Evolutionary conservation across 805 yeast species (phyloP).

Genomic region (Hanseniaspora vineae): DNA sequence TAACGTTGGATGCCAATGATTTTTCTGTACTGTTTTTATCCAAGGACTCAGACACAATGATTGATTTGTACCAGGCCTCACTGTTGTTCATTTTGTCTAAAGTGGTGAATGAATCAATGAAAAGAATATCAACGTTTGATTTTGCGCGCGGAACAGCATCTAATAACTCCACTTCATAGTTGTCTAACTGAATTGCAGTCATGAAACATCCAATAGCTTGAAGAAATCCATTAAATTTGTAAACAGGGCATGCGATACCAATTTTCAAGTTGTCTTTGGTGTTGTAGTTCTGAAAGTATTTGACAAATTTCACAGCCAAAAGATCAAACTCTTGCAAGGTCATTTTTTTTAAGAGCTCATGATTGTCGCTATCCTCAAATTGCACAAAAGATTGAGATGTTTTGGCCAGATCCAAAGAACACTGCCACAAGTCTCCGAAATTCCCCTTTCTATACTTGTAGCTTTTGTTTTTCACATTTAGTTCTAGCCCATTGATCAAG

Average conservation of each 20-base stretch:
- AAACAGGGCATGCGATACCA: conserved; percentile 20
- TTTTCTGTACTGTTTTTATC: conserved; percentile 2
- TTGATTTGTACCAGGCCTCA: conserved; percentile 19
- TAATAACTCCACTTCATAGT: conserved; percentile 29
- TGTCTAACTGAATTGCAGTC: conserved; percentile 20
- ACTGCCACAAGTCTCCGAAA: conserved; percentile 58
- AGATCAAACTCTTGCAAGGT: background rate
- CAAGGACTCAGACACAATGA: conserved; percentile 21
- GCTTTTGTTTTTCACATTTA: conserved; percentile 3
- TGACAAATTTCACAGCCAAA: background rate
- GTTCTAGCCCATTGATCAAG: conserved; percentile 4
- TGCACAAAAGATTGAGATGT: conserved; percentile 11
- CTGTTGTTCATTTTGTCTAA: conserved; percentile 13
- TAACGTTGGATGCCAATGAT: conserved; percentile 6
- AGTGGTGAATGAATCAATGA: conserved; percentile 19
- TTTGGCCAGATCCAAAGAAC: background rate
- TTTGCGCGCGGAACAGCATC: conserved; percentile 21
- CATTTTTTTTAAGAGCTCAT: background rate
- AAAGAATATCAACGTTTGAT: conserved; percentile 20
- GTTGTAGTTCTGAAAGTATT: conserved; percentile 10
- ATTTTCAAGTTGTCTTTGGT: conserved; percentile 11
- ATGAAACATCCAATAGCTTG: conserved; percentile 33
- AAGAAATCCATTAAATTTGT: conserved; percentile 25
- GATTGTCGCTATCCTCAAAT: conserved; percentile 19
- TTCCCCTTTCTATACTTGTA: conserved; percentile 47